phyloP scores from a whole-genome alignment of 805 yeast genomes.

The Saccharomycopsis synnaedendra region DNA sequence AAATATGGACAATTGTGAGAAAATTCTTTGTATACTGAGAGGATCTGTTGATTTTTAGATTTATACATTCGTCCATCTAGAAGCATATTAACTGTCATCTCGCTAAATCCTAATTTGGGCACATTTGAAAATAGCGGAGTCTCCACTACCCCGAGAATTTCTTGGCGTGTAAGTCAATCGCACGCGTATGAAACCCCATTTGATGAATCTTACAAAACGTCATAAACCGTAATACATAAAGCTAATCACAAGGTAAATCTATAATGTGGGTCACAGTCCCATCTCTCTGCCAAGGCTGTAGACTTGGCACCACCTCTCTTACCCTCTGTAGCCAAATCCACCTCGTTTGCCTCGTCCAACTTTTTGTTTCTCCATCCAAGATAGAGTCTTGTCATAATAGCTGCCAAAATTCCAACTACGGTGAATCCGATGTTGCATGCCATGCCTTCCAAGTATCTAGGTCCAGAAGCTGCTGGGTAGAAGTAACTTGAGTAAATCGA shows the following conservation, averaged over 20 bases:
- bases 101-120: too few relatives aligned
- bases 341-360: constrained; percentile 9
- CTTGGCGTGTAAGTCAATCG: too few relatives aligned
- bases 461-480: constrained; percentile 34
- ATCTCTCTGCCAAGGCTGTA: constrained; percentile 6
- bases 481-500: constrained; percentile 46
- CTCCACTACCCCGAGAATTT: too few relatives aligned
- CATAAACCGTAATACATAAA: constrained; percentile 6
- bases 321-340: constrained; percentile 9
- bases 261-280: constrained; percentile 12
- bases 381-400: constrained; percentile 29
- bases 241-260: constrained; percentile 2
- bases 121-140: too few relatives aligned
- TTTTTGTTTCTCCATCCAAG: constrained; percentile 18
- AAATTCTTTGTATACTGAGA: too few relatives aligned
- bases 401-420: constrained; percentile 28
- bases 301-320: constrained; percentile 4
- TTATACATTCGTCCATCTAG: too few relatives aligned
- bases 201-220: too few relatives aligned
- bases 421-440: constrained; percentile 37
- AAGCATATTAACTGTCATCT: too few relatives aligned
- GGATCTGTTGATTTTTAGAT: too few relatives aligned
- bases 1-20: too few relatives aligned
- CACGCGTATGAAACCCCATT: too few relatives aligned
- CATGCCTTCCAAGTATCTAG: constrained; percentile 36